Conservation (phyloP, 2,329 filamentous ascomycete species). For the Microthyrium microscopicum region DNA sequence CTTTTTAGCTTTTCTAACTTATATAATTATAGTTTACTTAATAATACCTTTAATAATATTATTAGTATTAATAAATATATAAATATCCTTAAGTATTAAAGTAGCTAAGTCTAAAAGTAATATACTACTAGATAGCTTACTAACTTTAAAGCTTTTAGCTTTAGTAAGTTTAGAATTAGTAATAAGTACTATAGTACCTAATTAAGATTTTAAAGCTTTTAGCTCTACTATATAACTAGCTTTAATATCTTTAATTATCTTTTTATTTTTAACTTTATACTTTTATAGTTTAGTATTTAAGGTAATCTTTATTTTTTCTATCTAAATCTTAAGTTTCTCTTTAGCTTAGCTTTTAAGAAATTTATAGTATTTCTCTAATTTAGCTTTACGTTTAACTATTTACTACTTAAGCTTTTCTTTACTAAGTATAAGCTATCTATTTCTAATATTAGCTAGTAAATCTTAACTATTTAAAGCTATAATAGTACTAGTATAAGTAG, state of each 20-base stretch:
- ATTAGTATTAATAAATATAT: constrained; percentile 33
- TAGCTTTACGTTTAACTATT: not conserved
- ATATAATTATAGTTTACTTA: constrained; percentile 40
- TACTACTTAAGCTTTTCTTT: constrained; percentile 13
- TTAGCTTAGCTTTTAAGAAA: no score
- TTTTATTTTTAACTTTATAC: not conserved
- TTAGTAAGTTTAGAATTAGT: constrained; percentile 9
- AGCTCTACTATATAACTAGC: constrained; percentile 1
- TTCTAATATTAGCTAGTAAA: constrained; percentile 11
- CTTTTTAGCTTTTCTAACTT: constrained; percentile 26
- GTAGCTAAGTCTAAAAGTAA: no score
- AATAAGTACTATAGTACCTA: not conserved
- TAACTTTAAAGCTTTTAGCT: not conserved
- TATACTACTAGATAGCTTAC: not conserved
- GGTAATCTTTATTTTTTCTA: no score
- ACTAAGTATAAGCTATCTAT: not conserved
- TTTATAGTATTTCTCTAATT: no score
- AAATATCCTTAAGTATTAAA: constrained; percentile 25
- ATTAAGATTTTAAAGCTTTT: constrained; percentile 1
- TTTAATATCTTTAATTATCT: not conserved
- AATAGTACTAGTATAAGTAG: constrained; percentile 22
- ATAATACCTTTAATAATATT: constrained; percentile 32
- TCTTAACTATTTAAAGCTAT: constrained; percentile 10
- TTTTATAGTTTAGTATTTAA: no score
- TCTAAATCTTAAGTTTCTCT: no score